These are phyloP conservation scores for Annulohypoxylon moriforme DNA, from an alignment of 495 filamentous ascomycete species.

Conservation along the genomic window DNA sequence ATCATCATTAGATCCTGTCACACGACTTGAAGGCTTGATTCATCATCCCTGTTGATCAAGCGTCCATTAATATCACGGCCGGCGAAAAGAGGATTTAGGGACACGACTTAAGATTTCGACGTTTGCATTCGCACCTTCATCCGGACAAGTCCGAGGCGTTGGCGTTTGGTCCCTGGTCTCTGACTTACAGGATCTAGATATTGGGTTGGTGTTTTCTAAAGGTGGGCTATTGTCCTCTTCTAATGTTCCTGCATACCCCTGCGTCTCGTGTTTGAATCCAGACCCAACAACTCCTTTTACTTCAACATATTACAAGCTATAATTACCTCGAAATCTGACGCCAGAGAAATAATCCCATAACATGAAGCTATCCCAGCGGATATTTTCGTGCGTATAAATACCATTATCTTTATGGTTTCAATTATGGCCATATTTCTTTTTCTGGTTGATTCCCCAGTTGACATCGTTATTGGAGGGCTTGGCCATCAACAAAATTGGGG, in stretches of 20 bases:
- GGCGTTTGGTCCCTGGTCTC: conserved; percentile 50
- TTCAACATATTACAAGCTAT: too few species aligned
- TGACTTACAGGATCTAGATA: conserved; percentile 49
- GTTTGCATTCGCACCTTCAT: conserved; percentile 47
- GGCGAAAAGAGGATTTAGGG: conserved; percentile 39
- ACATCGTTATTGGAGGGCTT: not conserved
- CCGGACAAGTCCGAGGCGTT: conserved; percentile 46
- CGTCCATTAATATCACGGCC: conserved; percentile 40
- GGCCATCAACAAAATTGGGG: not conserved
- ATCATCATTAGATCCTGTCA: conserved; percentile 48
- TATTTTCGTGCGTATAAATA: not conserved
- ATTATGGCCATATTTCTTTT: not conserved
- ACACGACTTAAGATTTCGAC: conserved; percentile 44
- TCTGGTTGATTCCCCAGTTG: not conserved
- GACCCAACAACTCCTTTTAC: not conserved
- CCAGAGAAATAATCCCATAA: not conserved
- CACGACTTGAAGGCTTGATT: conserved; percentile 43
- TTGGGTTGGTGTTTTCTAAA: conserved; percentile 48
- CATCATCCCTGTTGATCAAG: conserved; percentile 37
- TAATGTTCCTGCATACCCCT: not conserved
- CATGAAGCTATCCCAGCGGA: not conserved
- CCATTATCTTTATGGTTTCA: not conserved
- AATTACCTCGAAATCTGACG: not conserved
- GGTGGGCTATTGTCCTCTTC: conserved; percentile 44
- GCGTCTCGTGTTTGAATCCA: not conserved